phyloP scores from a whole-genome alignment of 768 basidiomycete species.

The Lentinula boryana region DNA sequence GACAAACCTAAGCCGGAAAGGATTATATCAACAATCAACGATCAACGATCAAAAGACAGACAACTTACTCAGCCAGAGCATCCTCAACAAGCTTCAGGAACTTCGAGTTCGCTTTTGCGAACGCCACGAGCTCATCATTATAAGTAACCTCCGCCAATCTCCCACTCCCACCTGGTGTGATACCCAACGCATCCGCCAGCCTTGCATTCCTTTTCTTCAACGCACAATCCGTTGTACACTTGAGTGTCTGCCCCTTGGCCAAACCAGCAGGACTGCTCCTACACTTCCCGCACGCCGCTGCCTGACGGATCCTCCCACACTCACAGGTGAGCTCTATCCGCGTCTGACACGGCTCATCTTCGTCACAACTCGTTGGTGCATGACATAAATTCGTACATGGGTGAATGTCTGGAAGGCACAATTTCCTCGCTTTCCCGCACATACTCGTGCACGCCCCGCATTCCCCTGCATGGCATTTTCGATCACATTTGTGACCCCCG shows the following conservation, averaged over 20 bases:
- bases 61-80: conserved; percentile 71
- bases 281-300: conserved; percentile 64
- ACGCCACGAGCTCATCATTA: conserved; percentile 52
- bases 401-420: conserved; percentile 70
- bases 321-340: conserved; percentile 67
- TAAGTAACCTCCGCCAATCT: conserved; percentile 28
- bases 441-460: conserved; percentile 73
- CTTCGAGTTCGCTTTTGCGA: conserved; percentile 54
- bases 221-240: conserved; percentile 80
- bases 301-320: conserved; percentile 77
- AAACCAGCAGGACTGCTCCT: conserved; percentile 38
- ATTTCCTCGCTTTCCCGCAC: conserved; percentile 84
- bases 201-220: conserved; percentile 83
- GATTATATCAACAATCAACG: background rate
- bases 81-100: conserved; percentile 75
- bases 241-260: conserved; percentile 29
- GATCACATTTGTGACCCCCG: conserved; percentile 86
- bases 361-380: conserved; percentile 80
- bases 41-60: conserved; percentile 11
- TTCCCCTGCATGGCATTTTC: conserved; percentile 73
- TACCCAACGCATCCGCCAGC: conserved; percentile 89
- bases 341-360: conserved; percentile 70
- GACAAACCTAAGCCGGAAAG: conserved; percentile 47
- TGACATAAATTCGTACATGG: conserved; percentile 80
- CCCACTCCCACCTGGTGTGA: conserved; percentile 48